Base-by-base conservation (phyloP, 2,329 filamentous ascomycete species). In the Penicillium aurantiogriseum region DNA sequence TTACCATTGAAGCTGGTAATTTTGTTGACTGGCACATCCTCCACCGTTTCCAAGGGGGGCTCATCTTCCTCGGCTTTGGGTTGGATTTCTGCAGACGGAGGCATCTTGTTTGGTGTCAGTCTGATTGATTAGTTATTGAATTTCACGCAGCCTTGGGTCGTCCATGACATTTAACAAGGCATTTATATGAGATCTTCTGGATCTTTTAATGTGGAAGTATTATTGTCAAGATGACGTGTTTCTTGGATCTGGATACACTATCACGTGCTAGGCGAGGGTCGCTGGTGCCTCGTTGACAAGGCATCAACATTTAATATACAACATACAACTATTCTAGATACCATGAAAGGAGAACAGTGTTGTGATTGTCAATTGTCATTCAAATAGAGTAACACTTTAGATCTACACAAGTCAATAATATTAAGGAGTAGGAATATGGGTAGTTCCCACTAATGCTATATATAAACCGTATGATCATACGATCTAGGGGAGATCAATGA, bases 1-100 rank as follows among this genome's bases (percentile, higher is more conserved):
- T 58, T 63, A 15, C 74, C 75, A 43, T 75, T 67, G 58, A 77
- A 77, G 45, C 66, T 74, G 51, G 70, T 71, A 4, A 58, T 58
- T 39, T 65, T 70, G 60, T 74, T 70, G 51, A 74, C 67, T 15
- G 72, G 71, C 9, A 72, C 64, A 50, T 72, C 67, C 2, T 68
- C 54, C 4, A 33, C 21, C 44, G 49, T 19, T 19, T 36, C 38
- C 6, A 29, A 10, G 23, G n/a, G n/a, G 15, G 19, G 5, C 11
- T 29, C 15, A 23, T 51, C 53, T 19, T 70, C 67, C 7, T 67
- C 54, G 11, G 38, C 23, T 29, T 27, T 42, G 36, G 9, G 17
- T 27, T 31, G 47, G 35, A 33, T 47, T 11, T 35, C 49, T 42
- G 54, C 46, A 13, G 23, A n/a, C 21, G 42, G 29, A 31, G 49